Conservation (phyloP, 768 basidiomycete species). For the Lactarius deliciosus region DNA sequence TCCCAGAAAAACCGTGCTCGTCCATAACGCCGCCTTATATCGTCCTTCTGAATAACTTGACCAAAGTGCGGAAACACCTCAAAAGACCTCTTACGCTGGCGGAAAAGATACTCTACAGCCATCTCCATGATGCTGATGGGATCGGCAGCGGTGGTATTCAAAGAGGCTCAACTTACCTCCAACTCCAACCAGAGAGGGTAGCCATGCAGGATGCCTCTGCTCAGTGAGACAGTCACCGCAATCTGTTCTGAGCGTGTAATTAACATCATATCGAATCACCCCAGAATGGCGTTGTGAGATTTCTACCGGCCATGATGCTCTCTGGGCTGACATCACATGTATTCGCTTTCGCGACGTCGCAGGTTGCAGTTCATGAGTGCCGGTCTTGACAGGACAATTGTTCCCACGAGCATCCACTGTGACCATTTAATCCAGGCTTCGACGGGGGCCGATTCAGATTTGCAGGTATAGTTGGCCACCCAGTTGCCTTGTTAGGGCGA, state of each 20-base stretch:
- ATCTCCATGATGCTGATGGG: slow-evolving; percentile 77
- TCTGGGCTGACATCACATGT: slow-evolving; percentile 4
- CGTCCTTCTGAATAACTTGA: slow-evolving; percentile 65
- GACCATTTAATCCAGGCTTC: slow-evolving; percentile 96
- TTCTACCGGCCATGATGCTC: slow-evolving; percentile 31
- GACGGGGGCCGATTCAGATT: slow-evolving; percentile 83
- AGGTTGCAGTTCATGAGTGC: slow-evolving; percentile 99
- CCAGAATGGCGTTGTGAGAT: slow-evolving; percentile 79
- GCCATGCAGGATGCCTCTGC: slow-evolving; percentile 97
- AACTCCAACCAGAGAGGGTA: slow-evolving; percentile 87
- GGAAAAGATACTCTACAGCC: slow-evolving; percentile 97
- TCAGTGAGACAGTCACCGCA: slow-evolving; percentile 55
- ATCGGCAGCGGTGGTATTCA: slow-evolving; percentile 58
- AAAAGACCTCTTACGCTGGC: slow-evolving; percentile 85
- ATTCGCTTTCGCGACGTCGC: slow-evolving; percentile 10
- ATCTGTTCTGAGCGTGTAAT: slow-evolving; percentile 2
- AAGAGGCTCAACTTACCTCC: slow-evolving; percentile 86
- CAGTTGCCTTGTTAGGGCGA: not conserved
- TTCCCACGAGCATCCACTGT: slow-evolving; percentile 92
- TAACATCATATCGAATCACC: slow-evolving; percentile 10
- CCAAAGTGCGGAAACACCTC: slow-evolving; percentile 65
- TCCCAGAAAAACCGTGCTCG: slow-evolving; percentile 56
- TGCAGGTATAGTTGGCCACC: slow-evolving; percentile 53
- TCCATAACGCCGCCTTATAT: slow-evolving; percentile 87
- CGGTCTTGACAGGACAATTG: slow-evolving; percentile 77